Evolutionary conservation across 2,329 filamentous ascomycete species (phyloP).

Genomic region (Bipolaris victoriae): DNA sequence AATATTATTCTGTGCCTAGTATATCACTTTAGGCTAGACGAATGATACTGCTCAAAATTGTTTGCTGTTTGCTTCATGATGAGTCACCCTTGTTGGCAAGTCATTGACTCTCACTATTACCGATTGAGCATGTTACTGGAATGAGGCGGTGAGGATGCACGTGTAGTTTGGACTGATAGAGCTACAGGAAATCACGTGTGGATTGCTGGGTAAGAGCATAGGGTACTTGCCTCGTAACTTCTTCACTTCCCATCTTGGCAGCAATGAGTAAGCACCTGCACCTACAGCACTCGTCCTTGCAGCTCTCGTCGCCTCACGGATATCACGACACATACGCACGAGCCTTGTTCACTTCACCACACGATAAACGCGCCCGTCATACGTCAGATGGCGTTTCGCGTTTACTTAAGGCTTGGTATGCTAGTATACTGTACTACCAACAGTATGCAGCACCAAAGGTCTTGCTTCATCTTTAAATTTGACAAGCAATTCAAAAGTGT

Average conservation of each 20-base stretch:
- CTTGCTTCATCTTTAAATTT: background rate
- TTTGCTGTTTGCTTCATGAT: background rate
- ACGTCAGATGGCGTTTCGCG: background rate
- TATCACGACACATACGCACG: background rate
- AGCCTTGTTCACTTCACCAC: background rate
- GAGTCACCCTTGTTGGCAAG: background rate
- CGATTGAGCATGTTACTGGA: background rate
- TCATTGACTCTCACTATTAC: background rate
- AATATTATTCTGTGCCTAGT: background rate
- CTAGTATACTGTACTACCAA: background rate
- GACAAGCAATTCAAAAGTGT: background rate
- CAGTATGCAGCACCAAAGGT: background rate
- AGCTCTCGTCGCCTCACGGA: background rate
- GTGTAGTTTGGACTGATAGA: too few relatives aligned
- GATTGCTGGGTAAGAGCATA: too few relatives aligned
- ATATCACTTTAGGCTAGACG: background rate
- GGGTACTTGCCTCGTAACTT: too few relatives aligned
- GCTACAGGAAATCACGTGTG: too few relatives aligned
- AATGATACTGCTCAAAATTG: background rate
- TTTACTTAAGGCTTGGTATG: background rate
- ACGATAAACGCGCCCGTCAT: constrained; percentile 3
- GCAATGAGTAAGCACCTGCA: too few relatives aligned
- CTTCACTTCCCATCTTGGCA: too few relatives aligned
- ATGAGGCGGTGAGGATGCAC: too few relatives aligned
- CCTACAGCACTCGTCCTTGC: background rate